Base-by-base conservation (phyloP, 2,329 filamentous ascomycete genomes). In the Trichoderma hamatum region DNA sequence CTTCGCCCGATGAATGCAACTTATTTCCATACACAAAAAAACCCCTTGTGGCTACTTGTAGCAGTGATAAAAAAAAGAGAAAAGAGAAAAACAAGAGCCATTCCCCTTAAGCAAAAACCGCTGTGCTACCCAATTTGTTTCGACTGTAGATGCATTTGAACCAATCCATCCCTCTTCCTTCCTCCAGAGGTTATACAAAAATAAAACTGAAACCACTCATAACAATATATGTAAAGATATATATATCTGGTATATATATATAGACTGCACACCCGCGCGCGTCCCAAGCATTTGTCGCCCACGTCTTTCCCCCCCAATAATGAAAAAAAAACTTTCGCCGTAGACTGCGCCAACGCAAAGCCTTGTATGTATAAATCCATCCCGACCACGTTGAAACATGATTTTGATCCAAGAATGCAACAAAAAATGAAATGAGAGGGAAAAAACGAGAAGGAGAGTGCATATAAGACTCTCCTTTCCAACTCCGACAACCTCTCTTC, bases 171-270 rank as follows among this genome's bases (percentile, higher is more conserved):
- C 16, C 32, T 49, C 39, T 19, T 13, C 46, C 26, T 28, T 39
- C 32, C 49, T n/a, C 49, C 61, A 54, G 43, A 64, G 61, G 49
- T 56, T 66, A 14, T 52, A 67, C 64, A 67, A 59, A 64, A 56
- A 26, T 16, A 43, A 43, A 43, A 19, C 6, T n/a, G 51, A 59
- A 36, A 32, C 36, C 36, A 67, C 36, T 49, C 63, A 34, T 59
- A 58, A 46, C 36, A 46, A 51, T 59, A 52, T 67, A 67, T 67
- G 55, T 67, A 59, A 55, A n/a, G 43, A 34, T 58, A 30, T 67
- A 67, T 67, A 67, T 43, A 67, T 60, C 16, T 43, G 28, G 49
- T 58, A 58, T 67, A 67, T 67, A 67, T 67, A 67, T 67, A 67
- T 60, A 67, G 10, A 28, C 43, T 34, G 46, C 39, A 43, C 46